A percentile compares a stretch with the other conserved stretches of the same genome.
phyloP scores from a whole-genome alignment of 257 asterid genomes.

The Ehretia macrophylla region DNA sequence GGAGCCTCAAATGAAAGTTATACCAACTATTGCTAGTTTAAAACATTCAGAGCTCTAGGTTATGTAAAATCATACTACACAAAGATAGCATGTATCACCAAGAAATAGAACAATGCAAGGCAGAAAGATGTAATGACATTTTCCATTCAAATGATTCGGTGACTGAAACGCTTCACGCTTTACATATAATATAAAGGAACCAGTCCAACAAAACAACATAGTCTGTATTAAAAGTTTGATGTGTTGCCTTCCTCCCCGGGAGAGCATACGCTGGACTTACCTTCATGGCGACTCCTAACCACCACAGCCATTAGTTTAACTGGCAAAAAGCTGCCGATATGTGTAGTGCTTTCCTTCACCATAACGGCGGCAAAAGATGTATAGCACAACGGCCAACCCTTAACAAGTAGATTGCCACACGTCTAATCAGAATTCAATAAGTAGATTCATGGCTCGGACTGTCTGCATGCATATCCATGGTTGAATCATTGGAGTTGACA shows the following conservation, averaged over 20 bases:
- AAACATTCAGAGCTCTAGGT: too few relatives aligned
- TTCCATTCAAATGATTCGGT: conserved; percentile 6
- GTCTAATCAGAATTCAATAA: conserved; percentile 7
- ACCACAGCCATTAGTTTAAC: conserved; percentile 12
- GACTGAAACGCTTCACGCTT: conserved; percentile 5
- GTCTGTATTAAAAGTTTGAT: conserved; percentile 5
- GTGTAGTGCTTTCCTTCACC: conserved; percentile 2
- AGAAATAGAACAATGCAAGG: neutral
- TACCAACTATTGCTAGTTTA: too few relatives aligned
- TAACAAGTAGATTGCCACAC: neutral
- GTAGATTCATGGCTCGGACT: conserved; percentile 27
- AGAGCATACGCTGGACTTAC: conserved; percentile 1
- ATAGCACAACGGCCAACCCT: conserved; percentile 13
- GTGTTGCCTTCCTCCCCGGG: conserved; percentile 8
- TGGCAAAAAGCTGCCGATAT: conserved; percentile 6
- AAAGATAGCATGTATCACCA: neutral
- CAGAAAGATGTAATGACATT: conserved; percentile 1
- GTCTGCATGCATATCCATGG: conserved; percentile 52
- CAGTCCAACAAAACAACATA: conserved; percentile 15
- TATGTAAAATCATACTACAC: neutral
- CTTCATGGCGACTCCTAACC: conserved; percentile 10
- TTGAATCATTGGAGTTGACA: conserved; percentile 28
- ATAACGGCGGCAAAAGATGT: conserved; percentile 11
- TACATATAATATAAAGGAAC: conserved; percentile 11
- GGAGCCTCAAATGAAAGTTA: too few relatives aligned